Conservation (phyloP, 2,329 filamentous ascomycete species). For the Chrysoporthe austroafricana region DNA sequence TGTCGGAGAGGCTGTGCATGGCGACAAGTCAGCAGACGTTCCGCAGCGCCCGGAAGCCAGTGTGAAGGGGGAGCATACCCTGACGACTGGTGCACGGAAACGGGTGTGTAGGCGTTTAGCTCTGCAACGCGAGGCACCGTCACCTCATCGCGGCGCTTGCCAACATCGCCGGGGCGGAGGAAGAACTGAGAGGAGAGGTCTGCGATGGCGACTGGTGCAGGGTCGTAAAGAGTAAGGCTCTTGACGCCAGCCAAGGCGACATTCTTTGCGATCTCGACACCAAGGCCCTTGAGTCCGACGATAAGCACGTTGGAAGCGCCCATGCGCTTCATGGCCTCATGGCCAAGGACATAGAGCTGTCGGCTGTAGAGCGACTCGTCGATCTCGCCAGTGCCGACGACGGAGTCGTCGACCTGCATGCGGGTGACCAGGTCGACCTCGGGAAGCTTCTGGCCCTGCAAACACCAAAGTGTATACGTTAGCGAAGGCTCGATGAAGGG, state of each 20-base stretch:
- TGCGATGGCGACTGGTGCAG: slow-evolving; percentile 77
- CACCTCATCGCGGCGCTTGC: slow-evolving; percentile 85
- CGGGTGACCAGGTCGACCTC: slow-evolving; percentile 66
- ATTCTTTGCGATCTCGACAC: slow-evolving; percentile 98
- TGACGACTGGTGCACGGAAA: slow-evolving; percentile 71
- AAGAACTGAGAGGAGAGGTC: slow-evolving; percentile 99
- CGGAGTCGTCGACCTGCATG: slow-evolving; percentile 68
- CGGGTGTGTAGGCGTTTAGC: slow-evolving; percentile 94
- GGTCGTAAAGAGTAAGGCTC: slow-evolving; percentile 91
- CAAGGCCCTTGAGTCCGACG: slow-evolving; percentile 88
- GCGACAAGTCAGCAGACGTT: slow-evolving; percentile 22
- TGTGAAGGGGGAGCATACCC: slow-evolving; percentile 44
- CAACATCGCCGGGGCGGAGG: slow-evolving; percentile 83
- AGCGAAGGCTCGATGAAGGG: slow-evolving; percentile 20
- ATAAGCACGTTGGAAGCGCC: slow-evolving; percentile 92
- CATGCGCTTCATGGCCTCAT: slow-evolving; percentile 98
- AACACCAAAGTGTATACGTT: slow-evolving; percentile 22
- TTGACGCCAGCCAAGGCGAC: slow-evolving; percentile 98
- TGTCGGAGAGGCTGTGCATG: slow-evolving; percentile 65
- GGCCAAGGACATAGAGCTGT: slow-evolving; percentile 72
- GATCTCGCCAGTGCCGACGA: slow-evolving; percentile 62
- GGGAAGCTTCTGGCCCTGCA: slow-evolving; percentile 56
- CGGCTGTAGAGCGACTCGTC: slow-evolving; percentile 76
- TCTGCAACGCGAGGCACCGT: slow-evolving; percentile 90
- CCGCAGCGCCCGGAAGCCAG: background rate